phyloP scores from a whole-genome alignment of 768 basidiomycete species.

The Amyloporia xantha region DNA sequence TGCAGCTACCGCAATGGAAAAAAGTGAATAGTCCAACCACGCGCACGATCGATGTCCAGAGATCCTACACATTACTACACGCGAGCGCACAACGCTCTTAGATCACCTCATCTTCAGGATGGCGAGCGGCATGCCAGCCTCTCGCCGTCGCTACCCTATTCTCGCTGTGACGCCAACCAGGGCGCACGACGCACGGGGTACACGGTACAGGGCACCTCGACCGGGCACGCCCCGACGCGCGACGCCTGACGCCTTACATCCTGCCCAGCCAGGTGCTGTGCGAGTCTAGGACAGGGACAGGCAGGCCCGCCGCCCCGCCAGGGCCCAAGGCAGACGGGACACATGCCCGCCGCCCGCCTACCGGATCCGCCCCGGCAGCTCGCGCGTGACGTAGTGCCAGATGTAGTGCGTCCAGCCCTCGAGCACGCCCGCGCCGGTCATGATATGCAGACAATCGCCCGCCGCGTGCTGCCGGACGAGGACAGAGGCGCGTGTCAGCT shows the following conservation, averaged over 20 bases:
- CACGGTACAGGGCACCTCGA: not conserved
- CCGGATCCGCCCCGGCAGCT: slow-evolving; percentile 22
- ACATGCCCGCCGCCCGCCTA: not conserved
- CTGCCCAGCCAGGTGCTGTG: not conserved
- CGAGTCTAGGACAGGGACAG: not conserved
- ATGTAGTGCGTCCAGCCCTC: slow-evolving; percentile 49
- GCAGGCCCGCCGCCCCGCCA: not conserved
- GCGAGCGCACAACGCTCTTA: not conserved
- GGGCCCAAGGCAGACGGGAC: too few species aligned
- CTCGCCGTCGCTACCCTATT: not conserved
- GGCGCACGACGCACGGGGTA: not conserved
- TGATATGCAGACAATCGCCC: slow-evolving; percentile 42
- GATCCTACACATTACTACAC: not conserved
- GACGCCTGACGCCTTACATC: not conserved
- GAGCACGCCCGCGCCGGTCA: slow-evolving; percentile 40
- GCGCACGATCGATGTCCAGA: too few species aligned
- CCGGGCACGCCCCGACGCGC: too few species aligned
- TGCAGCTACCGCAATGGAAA: too few species aligned
- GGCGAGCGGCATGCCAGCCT: not conserved
- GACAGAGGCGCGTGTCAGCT: not conserved
- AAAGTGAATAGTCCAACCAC: too few species aligned
- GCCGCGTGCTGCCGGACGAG: slow-evolving; percentile 28
- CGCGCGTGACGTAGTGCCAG: slow-evolving; percentile 40
- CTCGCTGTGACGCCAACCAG: not conserved
- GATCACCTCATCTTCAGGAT: not conserved